A percentile compares a stretch with the other conserved stretches of the same genome.
These are phyloP conservation scores for Colletotrichum sp. DNA, from an alignment of 2,329 filamentous ascomycete genomes.

Conservation along the genomic window DNA sequence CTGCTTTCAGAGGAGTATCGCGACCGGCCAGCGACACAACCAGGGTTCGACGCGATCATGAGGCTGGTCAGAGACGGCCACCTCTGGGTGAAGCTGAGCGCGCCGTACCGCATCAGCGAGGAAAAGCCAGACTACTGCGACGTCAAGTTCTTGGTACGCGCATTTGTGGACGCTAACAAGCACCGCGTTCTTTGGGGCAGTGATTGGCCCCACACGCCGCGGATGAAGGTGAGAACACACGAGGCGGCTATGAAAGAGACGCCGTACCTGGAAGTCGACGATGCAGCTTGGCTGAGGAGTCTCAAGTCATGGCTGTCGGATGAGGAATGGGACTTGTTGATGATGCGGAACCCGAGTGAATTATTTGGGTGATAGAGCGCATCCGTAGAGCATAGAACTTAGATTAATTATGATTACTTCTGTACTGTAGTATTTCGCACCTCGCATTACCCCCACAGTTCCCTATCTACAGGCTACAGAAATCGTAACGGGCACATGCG, in stretches of 20 bases:
- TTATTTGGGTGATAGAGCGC: not conserved
- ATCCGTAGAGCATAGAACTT: not conserved
- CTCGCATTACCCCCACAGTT: not conserved
- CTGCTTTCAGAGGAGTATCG: slow-evolving; percentile 30
- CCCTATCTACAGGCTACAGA: not conserved
- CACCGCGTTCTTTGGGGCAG: slow-evolving; percentile 39
- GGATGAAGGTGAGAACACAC: slow-evolving; percentile 37
- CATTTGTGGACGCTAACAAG: slow-evolving; percentile 36
- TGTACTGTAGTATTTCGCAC: not conserved
- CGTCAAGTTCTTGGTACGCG: slow-evolving; percentile 32
- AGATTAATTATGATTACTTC: not conserved
- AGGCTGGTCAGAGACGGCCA: slow-evolving; percentile 33
- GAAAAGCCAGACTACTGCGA: slow-evolving; percentile 34
- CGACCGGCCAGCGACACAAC: slow-evolving; percentile 30
- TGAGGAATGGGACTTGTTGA: slow-evolving; percentile 26
- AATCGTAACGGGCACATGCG: not conserved
- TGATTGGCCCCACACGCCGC: slow-evolving; percentile 43
- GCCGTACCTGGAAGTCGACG: slow-evolving; percentile 26
- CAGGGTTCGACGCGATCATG: slow-evolving; percentile 33
- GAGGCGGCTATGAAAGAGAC: slow-evolving; percentile 38
- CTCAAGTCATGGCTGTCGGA: slow-evolving; percentile 27
- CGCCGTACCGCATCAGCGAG: slow-evolving; percentile 38
- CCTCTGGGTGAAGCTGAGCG: slow-evolving; percentile 41
- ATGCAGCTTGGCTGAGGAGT: slow-evolving; percentile 27
- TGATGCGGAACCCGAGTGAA: slow-evolving; percentile 13